Percentiles rank a stretch among this genome's conserved stretches.
phyloP scores from a whole-genome alignment of 805 yeast species.

The Jamesozyma lodderae region DNA sequence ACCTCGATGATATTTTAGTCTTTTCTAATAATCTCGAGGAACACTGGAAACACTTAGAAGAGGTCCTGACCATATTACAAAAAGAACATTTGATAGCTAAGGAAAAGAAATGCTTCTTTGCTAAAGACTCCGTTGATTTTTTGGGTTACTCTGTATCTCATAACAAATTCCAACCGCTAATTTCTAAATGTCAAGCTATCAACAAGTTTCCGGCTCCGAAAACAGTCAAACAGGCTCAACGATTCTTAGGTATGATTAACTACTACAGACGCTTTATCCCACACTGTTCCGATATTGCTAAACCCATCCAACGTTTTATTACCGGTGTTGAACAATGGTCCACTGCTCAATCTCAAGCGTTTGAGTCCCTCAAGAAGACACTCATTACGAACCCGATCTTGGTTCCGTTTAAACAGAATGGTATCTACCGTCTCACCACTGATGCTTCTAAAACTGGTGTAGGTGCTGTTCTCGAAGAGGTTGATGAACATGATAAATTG shows the following conservation, averaged over 20 bases:
- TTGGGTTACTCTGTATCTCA: constrained; percentile 7
- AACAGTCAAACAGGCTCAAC: constrained; percentile 10
- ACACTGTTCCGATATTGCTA: constrained; percentile 6
- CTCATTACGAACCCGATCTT: constrained; percentile 4
- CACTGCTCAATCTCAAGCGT: constrained; percentile 1
- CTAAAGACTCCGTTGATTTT: constrained; percentile 7
- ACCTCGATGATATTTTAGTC: constrained; percentile 13
- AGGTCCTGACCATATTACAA: constrained; percentile 5
- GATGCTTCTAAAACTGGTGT: constrained; percentile 10
- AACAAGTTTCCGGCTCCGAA: constrained; percentile 3
- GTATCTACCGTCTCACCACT: constrained; percentile 7
- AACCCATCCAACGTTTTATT: constrained; percentile 8
- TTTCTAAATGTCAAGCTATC: constrained; percentile 12
- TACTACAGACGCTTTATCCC: constrained; percentile 13
- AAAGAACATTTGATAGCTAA: constrained; percentile 8
- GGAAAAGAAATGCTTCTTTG: constrained; percentile 10
- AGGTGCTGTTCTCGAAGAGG: constrained; percentile 14
- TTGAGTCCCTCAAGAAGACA: constrained; percentile 1
- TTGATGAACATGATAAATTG: constrained; percentile 4
- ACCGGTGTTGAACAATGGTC: constrained; percentile 1
- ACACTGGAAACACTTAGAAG: constrained; percentile 12
- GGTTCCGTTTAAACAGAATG: constrained; percentile 3
- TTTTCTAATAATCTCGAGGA: constrained; percentile 4
- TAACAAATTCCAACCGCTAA: constrained; percentile 9
- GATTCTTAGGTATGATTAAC: constrained; percentile 12